A percentile compares a stretch with the other conserved stretches of the same genome.
These are phyloP conservation scores for Xylaria sp. DNA, from an alignment of 495 filamentous ascomycete species.

Conservation along the genomic window DNA sequence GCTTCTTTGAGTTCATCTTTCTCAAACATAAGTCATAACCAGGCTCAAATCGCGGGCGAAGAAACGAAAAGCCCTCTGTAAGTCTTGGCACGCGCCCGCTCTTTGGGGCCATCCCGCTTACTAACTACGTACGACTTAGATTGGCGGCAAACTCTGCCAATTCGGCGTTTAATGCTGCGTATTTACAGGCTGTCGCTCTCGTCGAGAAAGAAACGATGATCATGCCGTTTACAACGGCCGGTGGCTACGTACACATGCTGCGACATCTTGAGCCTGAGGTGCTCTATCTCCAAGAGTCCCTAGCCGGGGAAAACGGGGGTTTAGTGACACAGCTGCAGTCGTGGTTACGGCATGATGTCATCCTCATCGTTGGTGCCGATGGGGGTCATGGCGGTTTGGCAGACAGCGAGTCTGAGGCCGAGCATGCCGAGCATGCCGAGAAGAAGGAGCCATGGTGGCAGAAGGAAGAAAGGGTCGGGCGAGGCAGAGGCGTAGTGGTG, in stretches of 20 bases:
- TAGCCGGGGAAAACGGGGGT: conserved; percentile 74
- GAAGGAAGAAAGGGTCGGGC: conserved; percentile 76
- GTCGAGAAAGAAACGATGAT: conserved; percentile 86
- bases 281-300: conserved; percentile 83
- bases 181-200: conserved; percentile 74
- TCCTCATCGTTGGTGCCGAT: conserved; percentile 82
- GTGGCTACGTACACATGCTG: conserved; percentile 81
- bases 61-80: conserved; percentile 62
- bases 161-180: conserved; percentile 75
- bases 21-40: conserved; percentile 82
- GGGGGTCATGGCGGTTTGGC: conserved; percentile 84
- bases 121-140: conserved; percentile 40
- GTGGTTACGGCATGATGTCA: conserved; percentile 84
- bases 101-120: not conserved
- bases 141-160: conserved; percentile 45
- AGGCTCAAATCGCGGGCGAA: conserved; percentile 72
- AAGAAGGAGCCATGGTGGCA: conserved; percentile 77
- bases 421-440: conserved; percentile 59
- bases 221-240: conserved; percentile 81
- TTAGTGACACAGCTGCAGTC: conserved; percentile 73
- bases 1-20: conserved; percentile 83
- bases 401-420: conserved; percentile 85
- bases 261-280: conserved; percentile 82
- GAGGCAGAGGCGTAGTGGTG: conserved; percentile 85
- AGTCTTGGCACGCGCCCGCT: conserved; percentile 30